Base-by-base conservation (phyloP, 2,329 filamentous ascomycete species). In the Colletotrichum paranaense region DNA sequence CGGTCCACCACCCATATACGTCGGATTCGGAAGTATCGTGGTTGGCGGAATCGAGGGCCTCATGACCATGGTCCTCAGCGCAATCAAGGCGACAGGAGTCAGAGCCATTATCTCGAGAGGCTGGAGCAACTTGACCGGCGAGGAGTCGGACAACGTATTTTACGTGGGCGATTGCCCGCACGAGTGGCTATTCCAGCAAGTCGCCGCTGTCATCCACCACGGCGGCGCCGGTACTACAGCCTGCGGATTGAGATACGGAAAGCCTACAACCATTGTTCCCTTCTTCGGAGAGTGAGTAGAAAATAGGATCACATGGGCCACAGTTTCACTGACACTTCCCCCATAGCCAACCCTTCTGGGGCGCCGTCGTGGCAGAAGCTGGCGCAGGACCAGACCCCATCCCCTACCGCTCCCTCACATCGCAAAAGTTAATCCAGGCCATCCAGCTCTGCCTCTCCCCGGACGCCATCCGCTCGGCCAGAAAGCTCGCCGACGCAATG, bases 1-100 rank as follows among this genome's bases (percentile, higher is more conserved):
- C 9, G 91, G 91, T 0, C 86, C 90, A 5, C 86, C 11, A 85
- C 90, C 69, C 8, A 68, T 74, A 35, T 73, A 69, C 9, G 62
- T 74, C 24, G 73, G 69, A 12, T 74, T 73, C 22, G 65, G 69
- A 24, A 74, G 73, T 6, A 69, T 73, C 1, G 73, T 69, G 1
- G 60, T 73, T 3, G 69, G 66, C 1, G 65, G 58, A 6, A 62
- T 72, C 4, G 68, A 26, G 11, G 64, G 65, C 1, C 38, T 73
- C 53, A 68, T 72, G 59, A 66, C 60, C 22, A 69, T 73, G 59
- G 70, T 74, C 9, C 65, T 73, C 38, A 72, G 62, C 24, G 63
- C 73, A 22, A 67, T 74, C 42, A 62, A 56, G 4, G 57, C 59
- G 6, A 64, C 63, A 4, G 70, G 73, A 3, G 46, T 74, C 52